phyloP scores from a whole-genome alignment of 2,329 filamentous ascomycete species.

The Alternaria burnsii region DNA sequence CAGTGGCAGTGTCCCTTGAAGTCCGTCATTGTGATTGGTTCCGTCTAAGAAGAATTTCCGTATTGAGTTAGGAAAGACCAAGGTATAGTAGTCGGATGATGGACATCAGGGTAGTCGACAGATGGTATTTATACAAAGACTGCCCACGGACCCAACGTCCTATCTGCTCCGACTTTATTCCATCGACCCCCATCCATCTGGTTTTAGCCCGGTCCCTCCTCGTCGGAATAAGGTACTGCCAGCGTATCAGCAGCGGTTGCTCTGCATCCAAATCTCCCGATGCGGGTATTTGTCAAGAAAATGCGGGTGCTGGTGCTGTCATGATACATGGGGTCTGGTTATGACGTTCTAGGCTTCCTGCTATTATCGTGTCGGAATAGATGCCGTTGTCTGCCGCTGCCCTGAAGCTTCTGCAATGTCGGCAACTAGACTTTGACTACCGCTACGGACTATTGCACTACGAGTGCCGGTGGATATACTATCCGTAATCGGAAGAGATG shows the following conservation, averaged over 20 bases:
- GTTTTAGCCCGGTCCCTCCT: not conserved
- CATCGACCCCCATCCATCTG: not conserved
- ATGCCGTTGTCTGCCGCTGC: not conserved
- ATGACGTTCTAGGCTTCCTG: not conserved
- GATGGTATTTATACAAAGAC: slow-evolving; percentile 7
- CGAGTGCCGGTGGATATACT: not conserved
- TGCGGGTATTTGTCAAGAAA: slow-evolving; percentile 11
- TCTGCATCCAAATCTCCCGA: not conserved
- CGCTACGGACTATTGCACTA: not conserved
- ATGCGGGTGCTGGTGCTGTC: not conserved
- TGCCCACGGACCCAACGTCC: not conserved
- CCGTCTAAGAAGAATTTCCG: not conserved
- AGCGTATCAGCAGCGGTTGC: slow-evolving; percentile 10
- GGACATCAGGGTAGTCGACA: slow-evolving; percentile 18
- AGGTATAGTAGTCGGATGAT: not conserved
- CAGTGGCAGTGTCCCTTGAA: slow-evolving; percentile 65
- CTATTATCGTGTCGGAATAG: not conserved
- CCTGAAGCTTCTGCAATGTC: not conserved
- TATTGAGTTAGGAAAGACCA: not conserved
- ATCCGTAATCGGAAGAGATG: not conserved
- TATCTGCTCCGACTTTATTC: not conserved
- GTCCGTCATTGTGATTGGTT: slow-evolving; percentile 50
- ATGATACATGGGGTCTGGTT: not conserved
- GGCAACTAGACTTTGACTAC: not conserved
- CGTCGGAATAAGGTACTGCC: not conserved